Percentiles rank a stretch among this genome's conserved stretches.
phyloP scores from a whole-genome alignment of 2,329 filamentous ascomycete species.

The Alternaria arborescens region DNA sequence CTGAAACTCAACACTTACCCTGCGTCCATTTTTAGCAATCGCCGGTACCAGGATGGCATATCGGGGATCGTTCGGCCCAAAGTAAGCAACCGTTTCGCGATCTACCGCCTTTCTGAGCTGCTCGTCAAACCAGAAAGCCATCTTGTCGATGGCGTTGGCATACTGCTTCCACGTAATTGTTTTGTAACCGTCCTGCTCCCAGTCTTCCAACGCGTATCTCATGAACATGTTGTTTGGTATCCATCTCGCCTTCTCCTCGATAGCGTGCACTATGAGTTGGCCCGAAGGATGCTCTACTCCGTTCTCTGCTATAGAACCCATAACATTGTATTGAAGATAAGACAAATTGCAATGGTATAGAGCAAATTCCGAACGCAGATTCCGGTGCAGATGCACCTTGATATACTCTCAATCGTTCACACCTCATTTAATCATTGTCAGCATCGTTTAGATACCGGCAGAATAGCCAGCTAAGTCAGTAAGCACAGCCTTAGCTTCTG shows the following conservation, averaged over 20 bases:
- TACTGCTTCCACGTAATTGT: neutral
- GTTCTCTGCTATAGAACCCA: neutral
- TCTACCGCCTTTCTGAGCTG: neutral
- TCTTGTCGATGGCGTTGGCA: neutral
- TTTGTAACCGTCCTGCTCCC: neutral
- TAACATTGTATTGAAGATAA: neutral
- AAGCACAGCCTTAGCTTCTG: neutral
- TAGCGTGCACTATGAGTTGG: constrained; percentile 17
- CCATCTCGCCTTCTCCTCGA: constrained; percentile 29
- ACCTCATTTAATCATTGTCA: neutral
- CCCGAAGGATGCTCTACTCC: neutral
- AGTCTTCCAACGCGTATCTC: neutral
- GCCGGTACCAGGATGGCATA: neutral
- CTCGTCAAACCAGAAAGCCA: neutral
- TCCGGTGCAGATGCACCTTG: neutral
- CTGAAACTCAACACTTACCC: neutral
- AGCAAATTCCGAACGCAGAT: neutral
- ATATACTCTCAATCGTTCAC: neutral
- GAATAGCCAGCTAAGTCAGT: neutral
- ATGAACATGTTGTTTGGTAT: neutral
- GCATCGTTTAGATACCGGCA: neutral
- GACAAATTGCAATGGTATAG: neutral
- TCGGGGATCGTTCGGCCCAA: neutral
- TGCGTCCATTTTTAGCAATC: neutral
- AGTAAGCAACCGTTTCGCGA: neutral